These are phyloP conservation scores for Wickerhamiella sorbophila DNA, from an alignment of 805 yeast genomes.

Conservation along the genomic window DNA sequence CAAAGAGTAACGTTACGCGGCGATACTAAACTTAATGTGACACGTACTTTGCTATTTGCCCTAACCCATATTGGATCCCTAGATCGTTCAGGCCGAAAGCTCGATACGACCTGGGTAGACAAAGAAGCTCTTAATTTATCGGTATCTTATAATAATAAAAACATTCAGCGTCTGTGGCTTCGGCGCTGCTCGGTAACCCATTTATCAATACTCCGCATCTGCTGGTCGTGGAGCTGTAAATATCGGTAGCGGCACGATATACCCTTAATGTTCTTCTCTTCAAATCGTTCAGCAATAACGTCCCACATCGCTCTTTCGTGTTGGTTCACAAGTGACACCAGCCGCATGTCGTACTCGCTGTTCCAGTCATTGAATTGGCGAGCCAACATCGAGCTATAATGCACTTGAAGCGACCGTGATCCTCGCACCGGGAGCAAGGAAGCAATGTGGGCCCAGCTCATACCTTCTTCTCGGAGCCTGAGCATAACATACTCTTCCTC, in stretches of 20 bases:
- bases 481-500: conserved; percentile 20
- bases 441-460: conserved; percentile 75
- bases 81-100: not conserved
- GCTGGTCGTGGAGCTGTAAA: not conserved
- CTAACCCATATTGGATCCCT: not conserved
- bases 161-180: too few species aligned
- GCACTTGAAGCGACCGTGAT: conserved; percentile 69
- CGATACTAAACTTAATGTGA: not conserved
- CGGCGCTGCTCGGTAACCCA: not conserved
- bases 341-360: conserved; percentile 3
- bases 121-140: too few species aligned
- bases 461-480: conserved; percentile 45
- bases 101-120: too few species aligned
- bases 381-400: conserved; percentile 20
- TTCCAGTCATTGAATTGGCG: conserved; percentile 3
- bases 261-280: not conserved
- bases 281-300: conserved; percentile 5
- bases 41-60: not conserved
- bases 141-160: too few species aligned
- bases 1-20: not conserved
- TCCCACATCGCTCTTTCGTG: conserved; percentile 11
- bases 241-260: not conserved
- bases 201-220: not conserved
- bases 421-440: conserved; percentile 60
- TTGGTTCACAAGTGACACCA: conserved; percentile 5